Conservation (phyloP, 805 yeast genomes). For the Diddensiella caesifluorescens region DNA sequence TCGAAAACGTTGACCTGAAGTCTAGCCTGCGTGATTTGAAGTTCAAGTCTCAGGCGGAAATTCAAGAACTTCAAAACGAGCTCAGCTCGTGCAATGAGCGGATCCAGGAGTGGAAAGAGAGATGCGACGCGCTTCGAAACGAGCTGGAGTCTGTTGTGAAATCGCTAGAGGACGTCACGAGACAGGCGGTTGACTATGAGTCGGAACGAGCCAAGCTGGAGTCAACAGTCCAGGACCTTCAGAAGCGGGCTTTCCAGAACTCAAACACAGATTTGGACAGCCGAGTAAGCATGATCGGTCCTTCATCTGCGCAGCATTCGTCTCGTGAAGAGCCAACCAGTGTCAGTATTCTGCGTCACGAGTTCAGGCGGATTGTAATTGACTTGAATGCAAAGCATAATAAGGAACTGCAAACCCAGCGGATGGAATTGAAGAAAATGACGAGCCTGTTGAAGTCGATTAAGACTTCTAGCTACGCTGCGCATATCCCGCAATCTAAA, state of each 20-base stretch:
- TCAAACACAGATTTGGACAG: slow-evolving; percentile 16
- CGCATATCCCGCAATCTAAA: slow-evolving; percentile 19
- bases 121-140: slow-evolving; percentile 27
- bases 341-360: slow-evolving; percentile 30
- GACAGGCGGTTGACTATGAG: slow-evolving; percentile 34
- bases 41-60: slow-evolving; percentile 23
- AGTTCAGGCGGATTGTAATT: slow-evolving; percentile 30
- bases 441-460: slow-evolving; percentile 22
- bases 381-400: slow-evolving; percentile 29
- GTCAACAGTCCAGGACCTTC: slow-evolving; percentile 22
- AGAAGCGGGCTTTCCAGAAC: slow-evolving; percentile 19
- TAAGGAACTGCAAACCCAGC: slow-evolving; percentile 25
- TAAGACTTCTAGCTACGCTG: slow-evolving; percentile 25
- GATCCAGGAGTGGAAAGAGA: slow-evolving; percentile 26
- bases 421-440: slow-evolving; percentile 24
- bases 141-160: slow-evolving; percentile 31
- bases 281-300: slow-evolving; percentile 21
- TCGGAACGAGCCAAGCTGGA: slow-evolving; percentile 29
- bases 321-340: slow-evolving; percentile 16
- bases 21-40: slow-evolving; percentile 20
- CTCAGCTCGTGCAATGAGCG: slow-evolving; percentile 21
- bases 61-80: slow-evolving; percentile 23
- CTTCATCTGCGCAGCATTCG: slow-evolving; percentile 1
- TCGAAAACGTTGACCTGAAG: slow-evolving; percentile 25
- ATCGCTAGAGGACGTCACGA: slow-evolving; percentile 35